Conservation (phyloP, 768 basidiomycete genomes). For the Boletus subcaerulescens region DNA sequence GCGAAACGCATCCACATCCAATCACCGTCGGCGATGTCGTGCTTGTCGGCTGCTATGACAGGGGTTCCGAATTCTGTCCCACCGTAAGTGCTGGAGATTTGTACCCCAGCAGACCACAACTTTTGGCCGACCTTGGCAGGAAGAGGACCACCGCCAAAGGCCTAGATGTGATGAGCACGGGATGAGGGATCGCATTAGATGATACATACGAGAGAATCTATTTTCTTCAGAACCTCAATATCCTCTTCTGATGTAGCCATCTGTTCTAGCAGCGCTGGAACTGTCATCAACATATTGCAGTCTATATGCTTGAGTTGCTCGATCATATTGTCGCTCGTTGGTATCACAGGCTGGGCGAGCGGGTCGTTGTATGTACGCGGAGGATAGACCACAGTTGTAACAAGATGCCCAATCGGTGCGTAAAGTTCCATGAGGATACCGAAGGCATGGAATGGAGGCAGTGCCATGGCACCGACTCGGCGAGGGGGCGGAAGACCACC, state of each 20-base stretch:
- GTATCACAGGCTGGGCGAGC: conserved; percentile 9
- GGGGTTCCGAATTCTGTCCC: conserved; percentile 18
- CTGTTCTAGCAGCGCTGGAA: conserved; percentile 20
- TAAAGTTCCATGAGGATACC: conserved; percentile 34
- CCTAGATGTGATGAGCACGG: background rate
- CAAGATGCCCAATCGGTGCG: conserved; percentile 26
- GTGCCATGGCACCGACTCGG: conserved; percentile 26
- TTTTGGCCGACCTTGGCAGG: conserved; percentile 11
- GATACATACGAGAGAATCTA: background rate
- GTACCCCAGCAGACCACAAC: conserved; percentile 14
- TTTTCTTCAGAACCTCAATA: background rate
- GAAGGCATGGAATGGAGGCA: conserved; percentile 41
- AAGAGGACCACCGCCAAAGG: conserved; percentile 13
- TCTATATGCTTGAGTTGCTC: conserved; percentile 7
- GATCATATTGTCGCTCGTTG: conserved; percentile 18
- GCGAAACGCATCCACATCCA: conserved; percentile 15
- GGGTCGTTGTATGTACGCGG: conserved; percentile 14
- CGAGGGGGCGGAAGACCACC: background rate
- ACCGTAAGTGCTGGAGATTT: conserved; percentile 12
- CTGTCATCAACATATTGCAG: conserved; percentile 7
- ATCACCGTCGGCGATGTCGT: conserved; percentile 15
- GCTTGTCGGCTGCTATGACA: background rate
- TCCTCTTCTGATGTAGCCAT: conserved; percentile 8
- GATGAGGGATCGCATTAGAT: too few relatives aligned
- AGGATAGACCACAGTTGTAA: conserved; percentile 32